Evolutionary conservation across 2,329 filamentous ascomycete genomes (phyloP).

Genomic region (Sporothrix sp.): DNA sequence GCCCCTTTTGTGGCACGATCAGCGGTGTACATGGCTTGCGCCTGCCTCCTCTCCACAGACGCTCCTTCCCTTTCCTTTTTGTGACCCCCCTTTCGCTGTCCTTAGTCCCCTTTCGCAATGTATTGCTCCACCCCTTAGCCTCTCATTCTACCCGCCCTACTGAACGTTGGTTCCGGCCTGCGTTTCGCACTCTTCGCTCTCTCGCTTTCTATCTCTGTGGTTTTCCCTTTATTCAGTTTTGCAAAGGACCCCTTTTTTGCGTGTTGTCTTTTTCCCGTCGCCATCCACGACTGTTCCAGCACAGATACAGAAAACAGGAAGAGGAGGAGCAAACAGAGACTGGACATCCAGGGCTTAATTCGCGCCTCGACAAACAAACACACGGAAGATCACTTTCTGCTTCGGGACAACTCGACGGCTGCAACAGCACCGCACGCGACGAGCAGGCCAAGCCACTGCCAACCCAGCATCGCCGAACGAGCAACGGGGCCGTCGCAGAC

Average conservation of each 20-base stretch:
- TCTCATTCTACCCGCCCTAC: slow-evolving; percentile 3
- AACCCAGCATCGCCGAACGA: too few relatives aligned
- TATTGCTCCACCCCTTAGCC: slow-evolving; percentile 13
- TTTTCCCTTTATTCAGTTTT: slow-evolving; percentile 4
- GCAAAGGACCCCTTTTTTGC: slow-evolving; percentile 1
- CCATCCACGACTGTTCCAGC: background rate
- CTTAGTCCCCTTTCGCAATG: slow-evolving; percentile 5
- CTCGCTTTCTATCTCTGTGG: background rate
- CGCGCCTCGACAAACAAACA: background rate
- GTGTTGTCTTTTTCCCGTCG: background rate
- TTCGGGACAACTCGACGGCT: too few relatives aligned
- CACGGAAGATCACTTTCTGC: slow-evolving; percentile 1
- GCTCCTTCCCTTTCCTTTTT: slow-evolving; percentile 10
- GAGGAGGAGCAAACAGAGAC: background rate
- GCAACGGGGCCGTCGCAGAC: too few relatives aligned
- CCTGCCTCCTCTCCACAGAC: slow-evolving; percentile 2
- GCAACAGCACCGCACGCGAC: too few relatives aligned
- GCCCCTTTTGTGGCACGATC: slow-evolving; percentile 14
- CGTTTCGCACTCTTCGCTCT: background rate
- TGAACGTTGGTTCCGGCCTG: background rate
- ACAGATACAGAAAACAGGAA: background rate
- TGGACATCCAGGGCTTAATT: background rate
- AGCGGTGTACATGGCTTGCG: slow-evolving; percentile 10
- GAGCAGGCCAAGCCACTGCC: too few relatives aligned
- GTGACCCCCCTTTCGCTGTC: slow-evolving; percentile 3